A percentile compares a stretch with the other conserved stretches of the same genome.
phyloP scores from a whole-genome alignment of 2,329 filamentous ascomycete species.

The Sporothrix inflata region DNA sequence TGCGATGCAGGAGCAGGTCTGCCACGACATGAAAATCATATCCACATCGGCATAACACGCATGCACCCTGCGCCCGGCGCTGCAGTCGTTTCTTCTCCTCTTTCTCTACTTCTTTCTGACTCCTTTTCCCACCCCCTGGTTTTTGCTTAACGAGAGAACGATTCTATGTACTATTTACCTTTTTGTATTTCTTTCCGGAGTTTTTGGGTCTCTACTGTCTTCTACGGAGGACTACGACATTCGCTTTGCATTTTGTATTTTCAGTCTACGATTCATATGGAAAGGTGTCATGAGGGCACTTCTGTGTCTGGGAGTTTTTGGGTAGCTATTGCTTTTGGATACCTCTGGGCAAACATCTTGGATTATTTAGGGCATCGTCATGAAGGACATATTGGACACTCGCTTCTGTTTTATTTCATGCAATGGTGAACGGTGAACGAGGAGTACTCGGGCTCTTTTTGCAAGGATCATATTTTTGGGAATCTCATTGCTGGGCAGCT shows the following conservation, averaged over 20 bases:
- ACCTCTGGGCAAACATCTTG: constrained; percentile 3
- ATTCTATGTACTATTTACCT: neutral
- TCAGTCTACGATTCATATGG: neutral
- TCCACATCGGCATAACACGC: neutral
- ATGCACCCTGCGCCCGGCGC: constrained; percentile 1
- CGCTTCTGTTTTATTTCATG: neutral
- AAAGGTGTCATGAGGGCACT: neutral
- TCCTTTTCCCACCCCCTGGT: neutral
- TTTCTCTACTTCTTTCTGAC: no score
- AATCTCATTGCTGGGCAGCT: neutral
- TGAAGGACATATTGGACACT: constrained; percentile 9
- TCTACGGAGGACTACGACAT: neutral
- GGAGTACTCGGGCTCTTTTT: constrained; percentile 4
- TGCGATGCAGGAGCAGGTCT: constrained; percentile 1
- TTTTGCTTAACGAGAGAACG: neutral
- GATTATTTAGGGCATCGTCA: neutral
- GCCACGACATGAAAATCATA: constrained; percentile 9
- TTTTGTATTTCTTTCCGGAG: neutral
- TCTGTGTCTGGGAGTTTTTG: constrained; percentile 1
- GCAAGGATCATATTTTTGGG: neutral
- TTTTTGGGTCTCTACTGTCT: neutral
- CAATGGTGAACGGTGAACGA: neutral
- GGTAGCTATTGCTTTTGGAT: neutral
- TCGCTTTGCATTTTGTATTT: neutral
- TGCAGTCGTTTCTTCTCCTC: neutral